Base-by-base conservation (phyloP, 176 grass and related monocot genomes). In the Carex littledalei region DNA sequence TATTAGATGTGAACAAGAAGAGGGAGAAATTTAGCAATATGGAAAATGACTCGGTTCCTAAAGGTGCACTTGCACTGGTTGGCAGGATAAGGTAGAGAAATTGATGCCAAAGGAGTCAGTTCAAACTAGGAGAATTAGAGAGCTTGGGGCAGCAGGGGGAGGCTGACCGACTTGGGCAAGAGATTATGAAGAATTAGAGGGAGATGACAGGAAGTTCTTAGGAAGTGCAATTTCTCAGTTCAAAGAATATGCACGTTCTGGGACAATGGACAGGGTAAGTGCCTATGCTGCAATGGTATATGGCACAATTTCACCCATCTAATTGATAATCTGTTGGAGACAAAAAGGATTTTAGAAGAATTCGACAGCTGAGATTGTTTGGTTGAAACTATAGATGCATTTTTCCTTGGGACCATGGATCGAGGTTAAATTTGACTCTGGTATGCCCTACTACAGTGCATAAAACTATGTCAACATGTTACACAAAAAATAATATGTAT, bases 181-280 rank as follows among this genome's bases (percentile, higher is more conserved):
- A 85, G 78, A 57, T 54, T 80, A 18, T 86, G 70, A 69, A 80
- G 49, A 22, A 82, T 50, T 56, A 39, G 18, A 41, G 12, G 10
- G 55, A 17, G 17, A 14, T 69, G 50, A 59, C 29, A 35, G 29
- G 29, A 22, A 34, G 56, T 65, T 86, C 32, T 17, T 78, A 49
- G 69, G 70, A 8, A 70, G n/a, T 8, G 50, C 77, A 45, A 17
- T 67, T 63, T 84, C 29, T 26, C 77, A 9, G 18, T 41, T 84
- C n/a, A 88, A 86, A 88, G 91, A 86, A 59, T 57, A 6, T 63
- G 68, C 34, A 10, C 55, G 24, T 29, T 17, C 13, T 72, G 24
- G 45, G 70, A 72, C 62, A 76, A 7, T 24, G 71, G 16, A 67
- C 12, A 62, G 17, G 10, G 8, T 77, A 59, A 58, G 24, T 45